Evolutionary conservation across 139 green algal genomes (phyloP).

Genomic region (Coelastrella sp.): DNA sequence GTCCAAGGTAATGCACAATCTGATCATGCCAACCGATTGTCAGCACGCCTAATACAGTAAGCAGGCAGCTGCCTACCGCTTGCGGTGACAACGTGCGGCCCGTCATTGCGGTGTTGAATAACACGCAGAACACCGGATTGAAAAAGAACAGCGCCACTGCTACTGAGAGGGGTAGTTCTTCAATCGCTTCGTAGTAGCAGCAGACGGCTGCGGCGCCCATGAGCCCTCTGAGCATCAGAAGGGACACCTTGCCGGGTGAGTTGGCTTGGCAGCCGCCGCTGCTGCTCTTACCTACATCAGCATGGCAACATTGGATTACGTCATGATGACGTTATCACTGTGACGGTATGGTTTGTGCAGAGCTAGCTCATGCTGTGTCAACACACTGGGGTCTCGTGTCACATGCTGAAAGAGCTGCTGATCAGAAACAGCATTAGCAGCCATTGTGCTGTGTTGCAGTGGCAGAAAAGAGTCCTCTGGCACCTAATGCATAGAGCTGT

Average conservation of each 20-base stretch:
- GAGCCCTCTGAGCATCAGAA: slow-evolving; percentile 32
- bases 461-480: no score
- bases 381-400: no score
- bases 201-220: slow-evolving; percentile 7
- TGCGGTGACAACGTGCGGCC: neutral
- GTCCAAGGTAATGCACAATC: neutral
- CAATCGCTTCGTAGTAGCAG: slow-evolving; percentile 26
- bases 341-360: no score
- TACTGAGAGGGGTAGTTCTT: slow-evolving; percentile 25
- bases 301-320: neutral
- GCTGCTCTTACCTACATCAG: neutral
- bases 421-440: no score
- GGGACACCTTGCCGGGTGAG: neutral
- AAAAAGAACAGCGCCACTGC: slow-evolving; percentile 35
- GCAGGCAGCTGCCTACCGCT: slow-evolving; percentile 1
- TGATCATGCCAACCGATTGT: slow-evolving; percentile 41
- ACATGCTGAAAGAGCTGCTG: no score
- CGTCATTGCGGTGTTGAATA: neutral
- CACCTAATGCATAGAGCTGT: no score
- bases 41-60: slow-evolving; percentile 29
- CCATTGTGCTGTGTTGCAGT: no score
- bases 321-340: neutral
- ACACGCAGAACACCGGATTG: slow-evolving; percentile 10
- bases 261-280: neutral
- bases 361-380: no score